Conservation (phyloP, 192 early-diverging fungal species). For the Entophlyctis luteolus region DNA sequence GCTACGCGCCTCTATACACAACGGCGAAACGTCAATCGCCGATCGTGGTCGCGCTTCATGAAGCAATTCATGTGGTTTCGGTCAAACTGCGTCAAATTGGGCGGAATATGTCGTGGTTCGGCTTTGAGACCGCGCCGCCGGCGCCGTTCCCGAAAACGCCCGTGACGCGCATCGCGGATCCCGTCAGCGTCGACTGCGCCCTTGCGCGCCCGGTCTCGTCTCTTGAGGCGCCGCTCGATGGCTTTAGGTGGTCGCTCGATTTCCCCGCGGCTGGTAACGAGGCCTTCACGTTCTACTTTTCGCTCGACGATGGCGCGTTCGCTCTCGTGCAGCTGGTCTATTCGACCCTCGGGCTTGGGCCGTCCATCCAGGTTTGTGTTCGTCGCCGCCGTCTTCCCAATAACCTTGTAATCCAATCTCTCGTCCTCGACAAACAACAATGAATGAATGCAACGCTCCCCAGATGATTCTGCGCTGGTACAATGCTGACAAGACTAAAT, state of each 20-base stretch:
- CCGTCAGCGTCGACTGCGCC: not conserved
- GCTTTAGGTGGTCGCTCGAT: slow-evolving; percentile 39
- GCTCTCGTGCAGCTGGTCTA: slow-evolving; percentile 74
- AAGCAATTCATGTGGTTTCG: slow-evolving; percentile 57
- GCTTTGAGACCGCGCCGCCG: too few species aligned
- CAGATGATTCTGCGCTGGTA: slow-evolving; percentile 75
- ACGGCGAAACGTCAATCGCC: slow-evolving; percentile 97
- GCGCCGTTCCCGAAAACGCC: not conserved
- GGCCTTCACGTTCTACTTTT: slow-evolving; percentile 82
- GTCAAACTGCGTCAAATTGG: too few species aligned
- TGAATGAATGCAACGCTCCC: too few species aligned
- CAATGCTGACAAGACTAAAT: slow-evolving; percentile 55
- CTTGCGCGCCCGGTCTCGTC: not conserved
- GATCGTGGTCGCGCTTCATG: slow-evolving; percentile 80
- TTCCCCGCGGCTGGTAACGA: slow-evolving; percentile 62
- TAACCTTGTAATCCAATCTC: not conserved
- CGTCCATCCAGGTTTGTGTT: slow-evolving; percentile 18
- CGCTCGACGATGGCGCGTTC: slow-evolving; percentile 67
- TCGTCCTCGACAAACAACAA: too few species aligned
- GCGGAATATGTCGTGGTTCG: too few species aligned
- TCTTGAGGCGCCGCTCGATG: slow-evolving; percentile 1
- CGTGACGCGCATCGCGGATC: not conserved
- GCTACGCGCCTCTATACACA: slow-evolving; percentile 67
- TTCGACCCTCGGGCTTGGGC: slow-evolving; percentile 60
- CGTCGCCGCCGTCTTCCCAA: not conserved